Conservation (phyloP, 208 protist genomes). For the Leishmania martiniquensis region DNA sequence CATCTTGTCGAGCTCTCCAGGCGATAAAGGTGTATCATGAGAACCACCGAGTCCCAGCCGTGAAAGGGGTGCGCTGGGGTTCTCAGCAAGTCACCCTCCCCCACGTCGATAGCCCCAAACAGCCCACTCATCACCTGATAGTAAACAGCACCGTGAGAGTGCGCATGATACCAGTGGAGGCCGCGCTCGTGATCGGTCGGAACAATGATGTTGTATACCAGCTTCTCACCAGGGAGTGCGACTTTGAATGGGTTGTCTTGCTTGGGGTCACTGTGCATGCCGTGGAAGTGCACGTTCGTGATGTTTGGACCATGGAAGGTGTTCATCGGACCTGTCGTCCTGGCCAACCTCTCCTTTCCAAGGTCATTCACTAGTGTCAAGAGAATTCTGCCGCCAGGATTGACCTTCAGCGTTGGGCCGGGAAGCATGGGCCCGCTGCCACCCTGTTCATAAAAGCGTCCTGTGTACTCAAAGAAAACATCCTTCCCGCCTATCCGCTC, state of each 20-base stretch:
- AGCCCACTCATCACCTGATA: slow-evolving; percentile 81
- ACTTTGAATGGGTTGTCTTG: slow-evolving; percentile 76
- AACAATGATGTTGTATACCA: slow-evolving; percentile 74
- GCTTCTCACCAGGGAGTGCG: slow-evolving; percentile 37
- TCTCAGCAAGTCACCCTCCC: slow-evolving; percentile 46
- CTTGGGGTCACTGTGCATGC: slow-evolving; percentile 71
- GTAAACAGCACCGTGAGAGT: slow-evolving; percentile 78
- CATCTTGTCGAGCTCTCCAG: slow-evolving; percentile 48
- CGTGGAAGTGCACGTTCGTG: slow-evolving; percentile 89
- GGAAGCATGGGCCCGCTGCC: slow-evolving; percentile 49
- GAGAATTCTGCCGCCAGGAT: slow-evolving; percentile 69
- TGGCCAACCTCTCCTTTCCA: slow-evolving; percentile 26
- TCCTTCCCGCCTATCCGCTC: slow-evolving; percentile 27
- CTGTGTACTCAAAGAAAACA: slow-evolving; percentile 69
- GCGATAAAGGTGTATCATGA: slow-evolving; percentile 84
- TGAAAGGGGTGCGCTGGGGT: slow-evolving; percentile 47
- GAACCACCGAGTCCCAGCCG: slow-evolving; percentile 37
- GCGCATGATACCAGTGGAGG: slow-evolving; percentile 88
- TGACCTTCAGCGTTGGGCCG: slow-evolving; percentile 66
- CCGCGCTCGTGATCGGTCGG: slow-evolving; percentile 75
- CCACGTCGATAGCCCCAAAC: slow-evolving; percentile 80
- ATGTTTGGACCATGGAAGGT: slow-evolving; percentile 71
- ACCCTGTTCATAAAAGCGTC: slow-evolving; percentile 60
- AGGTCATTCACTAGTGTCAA: slow-evolving; percentile 69
- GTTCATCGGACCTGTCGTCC: slow-evolving; percentile 43